These are phyloP conservation scores for Ustilago vetiveriae DNA, from an alignment of 1,284 basidiomycete genomes.

Conservation along the genomic window DNA sequence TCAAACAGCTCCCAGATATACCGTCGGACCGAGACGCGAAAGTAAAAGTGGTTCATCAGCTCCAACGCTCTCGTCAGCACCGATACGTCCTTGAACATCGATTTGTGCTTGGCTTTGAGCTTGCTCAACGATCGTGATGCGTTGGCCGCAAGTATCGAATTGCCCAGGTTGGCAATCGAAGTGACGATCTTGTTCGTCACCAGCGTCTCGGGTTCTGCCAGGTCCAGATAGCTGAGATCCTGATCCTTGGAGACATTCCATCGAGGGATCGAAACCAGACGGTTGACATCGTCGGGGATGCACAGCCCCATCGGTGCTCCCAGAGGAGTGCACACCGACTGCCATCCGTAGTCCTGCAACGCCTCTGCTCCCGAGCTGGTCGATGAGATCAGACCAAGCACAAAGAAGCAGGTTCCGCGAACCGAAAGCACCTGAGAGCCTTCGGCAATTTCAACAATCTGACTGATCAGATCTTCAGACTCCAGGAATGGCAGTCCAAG, in stretches of 20 bases:
- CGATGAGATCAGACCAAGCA: constrained; percentile 82
- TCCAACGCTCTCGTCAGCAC: constrained; percentile 57
- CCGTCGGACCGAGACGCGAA: constrained; percentile 79
- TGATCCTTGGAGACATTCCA: constrained; percentile 72
- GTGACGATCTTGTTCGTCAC: constrained; percentile 86
- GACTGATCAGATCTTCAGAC: constrained; percentile 89
- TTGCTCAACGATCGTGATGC: constrained; percentile 55
- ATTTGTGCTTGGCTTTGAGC: constrained; percentile 70
- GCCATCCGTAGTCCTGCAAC: constrained; percentile 88
- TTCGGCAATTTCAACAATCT: constrained; percentile 89
- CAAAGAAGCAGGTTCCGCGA: constrained; percentile 95
- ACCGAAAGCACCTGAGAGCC: constrained; percentile 88
- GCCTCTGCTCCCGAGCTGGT: constrained; percentile 81
- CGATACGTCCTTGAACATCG: constrained; percentile 44
- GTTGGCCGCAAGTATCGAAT: constrained; percentile 83
- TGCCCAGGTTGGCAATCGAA: constrained; percentile 91
- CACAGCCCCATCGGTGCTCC: constrained; percentile 88
- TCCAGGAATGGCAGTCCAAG: constrained; percentile 93
- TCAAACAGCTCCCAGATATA: constrained; percentile 94
- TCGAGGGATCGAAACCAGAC: constrained; percentile 82
- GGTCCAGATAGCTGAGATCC: constrained; percentile 32
- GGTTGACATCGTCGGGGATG: constrained; percentile 81
- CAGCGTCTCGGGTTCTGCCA: constrained; percentile 70
- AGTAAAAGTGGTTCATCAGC: constrained; percentile 73
- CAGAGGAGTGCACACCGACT: constrained; percentile 79